phyloP scores from a whole-genome alignment of 129 eudicot species.

The Sambucus nigra region DNA sequence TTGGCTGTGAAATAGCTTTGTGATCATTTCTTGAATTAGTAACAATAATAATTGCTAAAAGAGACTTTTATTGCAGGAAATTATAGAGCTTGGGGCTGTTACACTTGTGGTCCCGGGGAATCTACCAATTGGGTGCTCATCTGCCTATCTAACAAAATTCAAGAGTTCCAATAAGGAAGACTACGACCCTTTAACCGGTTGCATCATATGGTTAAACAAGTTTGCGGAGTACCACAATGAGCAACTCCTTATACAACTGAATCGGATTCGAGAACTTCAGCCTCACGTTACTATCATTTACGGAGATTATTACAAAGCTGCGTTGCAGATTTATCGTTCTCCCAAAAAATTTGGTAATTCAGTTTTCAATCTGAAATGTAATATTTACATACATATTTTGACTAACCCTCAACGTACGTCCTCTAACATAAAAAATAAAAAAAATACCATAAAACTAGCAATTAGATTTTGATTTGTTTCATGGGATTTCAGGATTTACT shows the following conservation, averaged over 20 bases:
- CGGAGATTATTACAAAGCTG: conserved; percentile 52
- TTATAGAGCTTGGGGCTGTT: conserved; percentile 43
- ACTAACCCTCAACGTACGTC: too few species aligned
- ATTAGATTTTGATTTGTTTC: too few species aligned
- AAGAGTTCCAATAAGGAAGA: conserved; percentile 18
- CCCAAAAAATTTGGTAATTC: conserved; percentile 44
- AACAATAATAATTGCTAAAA: neutral
- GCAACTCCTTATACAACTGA: conserved; percentile 26
- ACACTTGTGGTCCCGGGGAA: conserved; percentile 53
- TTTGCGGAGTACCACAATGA: conserved; percentile 40
- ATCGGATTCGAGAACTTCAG: conserved; percentile 25
- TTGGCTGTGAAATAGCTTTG: too few species aligned
- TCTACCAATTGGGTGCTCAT: conserved; percentile 56
- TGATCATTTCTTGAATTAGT: too few species aligned
- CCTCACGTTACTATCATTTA: conserved; percentile 41
- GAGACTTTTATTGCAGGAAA: conserved; percentile 25
- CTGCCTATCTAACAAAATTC: conserved; percentile 31
- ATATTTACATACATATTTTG: neutral
- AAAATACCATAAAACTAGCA: too few species aligned
- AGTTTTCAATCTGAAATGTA: too few species aligned
- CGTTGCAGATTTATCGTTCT: conserved; percentile 30
- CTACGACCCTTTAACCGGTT: conserved; percentile 42
- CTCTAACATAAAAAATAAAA: too few species aligned
- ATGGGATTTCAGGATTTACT: too few species aligned
- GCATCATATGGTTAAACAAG: conserved; percentile 32